Base-by-base conservation (phyloP, 352 stramenopile species). In the Phytopythium oedochilum region DNA sequence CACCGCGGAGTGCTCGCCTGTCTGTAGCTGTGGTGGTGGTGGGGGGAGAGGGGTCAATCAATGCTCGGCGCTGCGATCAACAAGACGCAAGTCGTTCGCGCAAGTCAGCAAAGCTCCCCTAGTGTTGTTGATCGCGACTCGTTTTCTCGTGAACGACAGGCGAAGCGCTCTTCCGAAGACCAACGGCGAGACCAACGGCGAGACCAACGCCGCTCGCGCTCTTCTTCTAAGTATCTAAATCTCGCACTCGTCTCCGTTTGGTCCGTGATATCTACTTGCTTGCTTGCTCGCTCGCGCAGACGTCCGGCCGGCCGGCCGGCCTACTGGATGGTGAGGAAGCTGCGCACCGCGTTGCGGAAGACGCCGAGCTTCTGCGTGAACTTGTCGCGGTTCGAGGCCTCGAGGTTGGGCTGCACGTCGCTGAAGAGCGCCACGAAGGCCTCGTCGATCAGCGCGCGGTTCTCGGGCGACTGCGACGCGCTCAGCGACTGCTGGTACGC, bases 351-450 rank as follows among this genome's bases (percentile, higher is more conserved):
- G 53, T 98, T 94, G 44, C 97, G 92, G 74, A 99, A 99, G 50
- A 96, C 88, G 18, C 95, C 97, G 20, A 99, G 76, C 55, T 95
- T 97, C 70, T 99, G 96, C 26, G 96, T 99, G 61, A 99, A 99
- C 62, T 97, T 92, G 84, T 99, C 97, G 46, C 97, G 87, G 70
- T 99, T 99, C 17, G 94, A 78, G 57, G 90, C 94, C 68, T 99
- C 96, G 31, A 99, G 71, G 61, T 97, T 99, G 34, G 93, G 83
- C 59, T 89, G 89, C 55, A 99, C 91, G 62, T 99, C 96, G 18
- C 73, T 71, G 57, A 98, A 93, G 20, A 99, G 76, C 58, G 97
- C 96, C n/a, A 86, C 87, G 66, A 99, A 98, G 22, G 94, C 94
- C 60, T 99, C 96, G 47, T 98, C 90, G 47, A 99, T 91, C 59